These are phyloP conservation scores for Volvariella volvacea DNA, from an alignment of 1,284 basidiomycete species.

Conservation along the genomic window DNA sequence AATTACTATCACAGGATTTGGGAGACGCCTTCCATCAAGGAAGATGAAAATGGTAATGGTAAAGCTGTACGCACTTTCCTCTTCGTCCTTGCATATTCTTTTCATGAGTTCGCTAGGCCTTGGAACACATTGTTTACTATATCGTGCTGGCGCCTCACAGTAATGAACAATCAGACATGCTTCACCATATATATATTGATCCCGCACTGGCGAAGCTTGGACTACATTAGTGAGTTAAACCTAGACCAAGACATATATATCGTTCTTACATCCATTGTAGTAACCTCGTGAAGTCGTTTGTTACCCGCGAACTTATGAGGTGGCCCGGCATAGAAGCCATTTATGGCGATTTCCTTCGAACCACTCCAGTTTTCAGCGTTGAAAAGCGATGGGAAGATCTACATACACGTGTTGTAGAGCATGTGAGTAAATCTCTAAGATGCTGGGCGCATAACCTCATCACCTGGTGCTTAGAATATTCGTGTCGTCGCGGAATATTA, in stretches of 20 bases:
- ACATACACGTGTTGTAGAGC: slow-evolving; percentile 94
- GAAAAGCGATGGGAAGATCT: slow-evolving; percentile 92
- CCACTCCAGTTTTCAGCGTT: slow-evolving; percentile 76
- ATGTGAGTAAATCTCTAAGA: slow-evolving; percentile 64
- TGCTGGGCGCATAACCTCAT: slow-evolving; percentile 3
- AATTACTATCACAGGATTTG: slow-evolving; percentile 96
- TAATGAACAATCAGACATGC: slow-evolving; percentile 97
- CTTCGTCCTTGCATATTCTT: neutral
- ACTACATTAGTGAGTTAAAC: slow-evolving; percentile 71
- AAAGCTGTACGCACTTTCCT: slow-evolving; percentile 49
- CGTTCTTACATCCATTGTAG: slow-evolving; percentile 35
- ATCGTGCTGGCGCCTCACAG: slow-evolving; percentile 89
- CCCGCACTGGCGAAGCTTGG: slow-evolving; percentile 76
- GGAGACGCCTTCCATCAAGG: slow-evolving; percentile 90
- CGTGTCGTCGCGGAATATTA: slow-evolving; percentile 95
- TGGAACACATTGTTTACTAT: slow-evolving; percentile 94
- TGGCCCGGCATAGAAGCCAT: slow-evolving; percentile 95
- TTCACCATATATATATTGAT: slow-evolving; percentile 81
- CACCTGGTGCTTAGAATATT: slow-evolving; percentile 65
- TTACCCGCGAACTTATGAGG: slow-evolving; percentile 92
- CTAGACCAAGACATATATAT: neutral
- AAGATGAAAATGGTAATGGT: slow-evolving; percentile 68
- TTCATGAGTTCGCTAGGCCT: slow-evolving; percentile 45
- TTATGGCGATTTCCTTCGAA: slow-evolving; percentile 80
- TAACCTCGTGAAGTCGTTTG: slow-evolving; percentile 95